Conservation (phyloP, 1,284 basidiomycete genomes). For the Apiotrichum veenhuisii region DNA sequence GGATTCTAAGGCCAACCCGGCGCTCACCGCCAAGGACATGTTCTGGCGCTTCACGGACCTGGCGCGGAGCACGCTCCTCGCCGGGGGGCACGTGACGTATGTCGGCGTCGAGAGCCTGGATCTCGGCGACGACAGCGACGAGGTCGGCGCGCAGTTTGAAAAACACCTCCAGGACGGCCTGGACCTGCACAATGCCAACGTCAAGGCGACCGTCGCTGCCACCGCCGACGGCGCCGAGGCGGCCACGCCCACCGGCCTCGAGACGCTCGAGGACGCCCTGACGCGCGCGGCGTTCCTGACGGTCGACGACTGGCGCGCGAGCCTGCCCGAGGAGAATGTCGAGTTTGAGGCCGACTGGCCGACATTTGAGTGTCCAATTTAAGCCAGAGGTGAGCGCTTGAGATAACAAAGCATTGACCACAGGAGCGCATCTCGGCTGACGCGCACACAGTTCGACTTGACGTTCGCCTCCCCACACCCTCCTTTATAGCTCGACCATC, state of each 20-base stretch:
- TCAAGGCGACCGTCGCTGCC: too few relatives aligned
- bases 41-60: not conserved
- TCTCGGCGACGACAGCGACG: not conserved
- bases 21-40: not conserved
- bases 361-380: not conserved
- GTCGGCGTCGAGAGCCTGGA: not conserved
- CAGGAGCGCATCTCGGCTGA: too few relatives aligned
- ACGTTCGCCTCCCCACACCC: too few relatives aligned
- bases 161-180: not conserved
- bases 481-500: too few relatives aligned
- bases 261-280: not conserved
- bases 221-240: not conserved
- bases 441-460: too few relatives aligned
- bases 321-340: not conserved
- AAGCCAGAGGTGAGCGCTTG: too few relatives aligned
- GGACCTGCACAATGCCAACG: too few relatives aligned
- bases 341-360: slow-evolving; percentile 6
- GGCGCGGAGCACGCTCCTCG: not conserved
- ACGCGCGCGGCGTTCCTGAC: not conserved
- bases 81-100: not conserved
- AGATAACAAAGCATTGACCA: too few relatives aligned
- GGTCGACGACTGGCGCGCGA: not conserved
- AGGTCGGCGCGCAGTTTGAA: not conserved
- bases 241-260: not conserved
- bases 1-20: too few relatives aligned